Conservation (phyloP, 139 green algal species). For the Raphidocelis subcapitata region DNA sequence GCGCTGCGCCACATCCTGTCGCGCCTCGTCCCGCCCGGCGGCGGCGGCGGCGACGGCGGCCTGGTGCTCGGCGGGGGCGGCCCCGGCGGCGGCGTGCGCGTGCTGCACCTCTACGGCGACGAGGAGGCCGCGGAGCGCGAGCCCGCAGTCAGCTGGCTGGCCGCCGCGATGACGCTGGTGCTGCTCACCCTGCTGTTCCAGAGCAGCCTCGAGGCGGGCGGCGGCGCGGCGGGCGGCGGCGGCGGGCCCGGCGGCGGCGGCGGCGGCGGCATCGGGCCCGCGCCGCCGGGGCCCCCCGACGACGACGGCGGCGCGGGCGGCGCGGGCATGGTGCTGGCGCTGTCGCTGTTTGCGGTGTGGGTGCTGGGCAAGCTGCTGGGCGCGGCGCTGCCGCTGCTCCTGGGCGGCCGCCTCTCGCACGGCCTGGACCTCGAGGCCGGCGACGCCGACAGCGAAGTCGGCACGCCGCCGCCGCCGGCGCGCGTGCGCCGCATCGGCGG, state of each 20-base stretch:
- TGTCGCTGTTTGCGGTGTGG: conserved; percentile 16
- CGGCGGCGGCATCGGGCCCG: neutral
- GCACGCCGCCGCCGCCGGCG: too few species aligned
- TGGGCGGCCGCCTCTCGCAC: too few species aligned
- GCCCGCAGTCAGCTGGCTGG: conserved; percentile 19
- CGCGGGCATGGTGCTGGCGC: conserved; percentile 2
- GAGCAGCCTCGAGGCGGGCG: neutral
- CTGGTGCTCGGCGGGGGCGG: too few species aligned
- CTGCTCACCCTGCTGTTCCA: conserved; percentile 28
- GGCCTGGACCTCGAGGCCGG: too few species aligned
- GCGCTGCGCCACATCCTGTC: neutral
- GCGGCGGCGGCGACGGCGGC: too few species aligned
- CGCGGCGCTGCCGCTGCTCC: conserved; percentile 22
- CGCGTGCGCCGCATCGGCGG: too few species aligned
- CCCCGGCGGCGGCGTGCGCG: neutral
- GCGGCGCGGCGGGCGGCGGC: neutral
- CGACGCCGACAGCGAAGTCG: too few species aligned
- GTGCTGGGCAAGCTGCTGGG: conserved; percentile 22
- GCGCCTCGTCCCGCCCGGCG: too few species aligned
- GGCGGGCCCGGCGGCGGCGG: neutral
- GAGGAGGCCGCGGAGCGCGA: conserved; percentile 17
- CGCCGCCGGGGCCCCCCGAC: neutral
- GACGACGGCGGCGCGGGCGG: neutral
- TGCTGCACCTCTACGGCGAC: conserved; percentile 11
- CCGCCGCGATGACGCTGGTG: conserved; percentile 20